Percentiles rank a stretch among this genome's conserved stretches.
These are phyloP conservation scores for Botrytis porri DNA, from an alignment of 2,329 filamentous ascomycete species.

Conservation along the genomic window DNA sequence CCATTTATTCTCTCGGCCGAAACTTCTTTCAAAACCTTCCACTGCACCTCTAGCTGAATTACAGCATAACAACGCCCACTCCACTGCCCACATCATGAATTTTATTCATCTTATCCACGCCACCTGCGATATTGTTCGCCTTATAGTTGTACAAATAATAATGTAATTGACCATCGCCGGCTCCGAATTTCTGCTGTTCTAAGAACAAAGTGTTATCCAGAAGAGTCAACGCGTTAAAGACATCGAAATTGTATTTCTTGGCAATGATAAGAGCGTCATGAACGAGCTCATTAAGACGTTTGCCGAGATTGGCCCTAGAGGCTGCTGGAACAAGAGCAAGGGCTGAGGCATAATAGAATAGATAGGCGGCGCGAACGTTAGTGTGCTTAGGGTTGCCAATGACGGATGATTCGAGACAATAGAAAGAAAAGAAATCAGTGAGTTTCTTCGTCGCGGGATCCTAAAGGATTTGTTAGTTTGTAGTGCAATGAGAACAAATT, in stretches of 20 bases:
- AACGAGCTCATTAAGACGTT: slow-evolving; percentile 76
- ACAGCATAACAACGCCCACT: slow-evolving; percentile 84
- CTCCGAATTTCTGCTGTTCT: slow-evolving; percentile 89
- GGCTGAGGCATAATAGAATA: slow-evolving; percentile 95
- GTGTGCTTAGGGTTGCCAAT: slow-evolving; percentile 78
- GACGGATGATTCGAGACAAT: slow-evolving; percentile 88
- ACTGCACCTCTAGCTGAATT: slow-evolving; percentile 8
- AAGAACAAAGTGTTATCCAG: slow-evolving; percentile 95
- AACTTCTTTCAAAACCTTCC: neutral
- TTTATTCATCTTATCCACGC: slow-evolving; percentile 75
- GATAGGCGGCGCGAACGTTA: slow-evolving; percentile 83
- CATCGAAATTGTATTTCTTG: slow-evolving; percentile 82
- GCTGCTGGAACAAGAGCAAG: slow-evolving; percentile 61
- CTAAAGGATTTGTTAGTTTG: slow-evolving; percentile 32
- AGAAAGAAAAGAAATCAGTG: slow-evolving; percentile 97
- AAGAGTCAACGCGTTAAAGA: slow-evolving; percentile 92
- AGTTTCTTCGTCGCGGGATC: slow-evolving; percentile 69
- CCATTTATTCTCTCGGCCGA: neutral
- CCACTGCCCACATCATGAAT: slow-evolving; percentile 80
- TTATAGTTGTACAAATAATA: slow-evolving; percentile 99
- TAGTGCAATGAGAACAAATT: neutral
- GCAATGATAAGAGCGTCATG: slow-evolving; percentile 84
- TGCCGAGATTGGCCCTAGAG: slow-evolving; percentile 62
- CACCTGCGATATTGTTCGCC: slow-evolving; percentile 78
- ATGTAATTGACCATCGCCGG: slow-evolving; percentile 90